Evolutionary conservation across 768 basidiomycete genomes (phyloP).

Genomic region (Gyrodon lividus): DNA sequence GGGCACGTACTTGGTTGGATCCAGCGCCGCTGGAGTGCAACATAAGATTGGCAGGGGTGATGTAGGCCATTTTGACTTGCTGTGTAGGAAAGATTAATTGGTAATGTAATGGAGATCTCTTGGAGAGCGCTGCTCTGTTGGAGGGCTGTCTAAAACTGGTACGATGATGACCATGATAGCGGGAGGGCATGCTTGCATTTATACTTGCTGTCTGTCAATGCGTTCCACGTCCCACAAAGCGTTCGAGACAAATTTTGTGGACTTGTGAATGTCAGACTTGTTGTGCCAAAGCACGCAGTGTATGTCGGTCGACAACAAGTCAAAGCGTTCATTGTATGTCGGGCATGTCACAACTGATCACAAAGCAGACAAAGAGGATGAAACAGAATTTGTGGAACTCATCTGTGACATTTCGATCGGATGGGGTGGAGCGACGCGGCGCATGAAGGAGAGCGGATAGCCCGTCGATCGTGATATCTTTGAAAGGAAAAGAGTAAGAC

Average conservation of each 20-base stretch:
- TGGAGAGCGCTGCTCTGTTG: slow-evolving; percentile 2
- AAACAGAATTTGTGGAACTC: slow-evolving; percentile 12
- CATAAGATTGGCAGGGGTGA: slow-evolving; percentile 6
- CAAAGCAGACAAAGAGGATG: background rate
- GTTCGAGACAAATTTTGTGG: background rate
- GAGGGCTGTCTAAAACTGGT: background rate
- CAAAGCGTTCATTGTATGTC: slow-evolving; percentile 3
- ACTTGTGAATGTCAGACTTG: background rate
- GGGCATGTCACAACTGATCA: background rate
- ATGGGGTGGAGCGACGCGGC: background rate
- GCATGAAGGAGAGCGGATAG: background rate
- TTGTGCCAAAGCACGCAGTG: slow-evolving; percentile 10
- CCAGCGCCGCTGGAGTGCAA: slow-evolving; percentile 9
- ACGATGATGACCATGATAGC: background rate
- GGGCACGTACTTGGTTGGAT: slow-evolving; percentile 4
- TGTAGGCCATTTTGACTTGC: slow-evolving; percentile 4
- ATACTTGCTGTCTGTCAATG: slow-evolving; percentile 1
- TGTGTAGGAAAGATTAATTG: background rate
- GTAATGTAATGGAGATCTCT: background rate
- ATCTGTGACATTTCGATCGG: background rate
- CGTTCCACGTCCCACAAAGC: slow-evolving; percentile 1
- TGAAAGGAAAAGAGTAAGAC: background rate
- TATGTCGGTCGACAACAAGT: background rate
- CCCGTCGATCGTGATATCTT: background rate
- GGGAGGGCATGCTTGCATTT: background rate